phyloP scores from a whole-genome alignment of 768 basidiomycete genomes.

The Trametes cingulata region DNA sequence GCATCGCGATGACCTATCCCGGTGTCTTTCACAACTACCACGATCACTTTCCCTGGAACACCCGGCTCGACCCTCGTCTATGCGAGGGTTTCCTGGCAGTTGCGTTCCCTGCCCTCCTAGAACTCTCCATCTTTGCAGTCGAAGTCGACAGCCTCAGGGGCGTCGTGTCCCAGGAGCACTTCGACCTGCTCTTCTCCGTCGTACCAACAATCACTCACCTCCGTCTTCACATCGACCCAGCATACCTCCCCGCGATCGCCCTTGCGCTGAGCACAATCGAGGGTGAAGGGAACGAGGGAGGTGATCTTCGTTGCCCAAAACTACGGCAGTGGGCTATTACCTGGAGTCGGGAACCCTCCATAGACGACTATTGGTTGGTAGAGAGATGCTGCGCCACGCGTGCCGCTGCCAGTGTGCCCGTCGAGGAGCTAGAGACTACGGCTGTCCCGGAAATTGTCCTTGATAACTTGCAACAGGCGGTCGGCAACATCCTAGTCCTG shows the following conservation, averaged over 20 bases:
- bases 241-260: not conserved
- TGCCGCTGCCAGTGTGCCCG: not conserved
- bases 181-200: not conserved
- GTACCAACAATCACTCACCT: not conserved
- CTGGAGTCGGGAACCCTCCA: not conserved
- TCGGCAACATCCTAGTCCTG: not conserved
- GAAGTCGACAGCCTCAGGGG: too few relatives aligned
- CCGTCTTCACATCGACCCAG: not conserved
- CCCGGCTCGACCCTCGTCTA: not conserved
- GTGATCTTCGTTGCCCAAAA: not conserved
- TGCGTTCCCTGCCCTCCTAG: not conserved
- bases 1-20: not conserved
- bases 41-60: not conserved
- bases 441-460: not conserved
- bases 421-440: not conserved
- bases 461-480: not conserved
- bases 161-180: not conserved
- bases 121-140: not conserved
- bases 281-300: not conserved
- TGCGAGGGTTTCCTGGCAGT: conserved; percentile 7
- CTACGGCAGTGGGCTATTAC: not conserved
- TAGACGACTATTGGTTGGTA: conserved; percentile 8
- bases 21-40: not conserved
- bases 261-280: not conserved
- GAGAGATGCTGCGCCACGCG: conserved; percentile 8